Base-by-base conservation (phyloP, 73 alveolate genomes). In the Symbiodinium pilosum region DNA sequence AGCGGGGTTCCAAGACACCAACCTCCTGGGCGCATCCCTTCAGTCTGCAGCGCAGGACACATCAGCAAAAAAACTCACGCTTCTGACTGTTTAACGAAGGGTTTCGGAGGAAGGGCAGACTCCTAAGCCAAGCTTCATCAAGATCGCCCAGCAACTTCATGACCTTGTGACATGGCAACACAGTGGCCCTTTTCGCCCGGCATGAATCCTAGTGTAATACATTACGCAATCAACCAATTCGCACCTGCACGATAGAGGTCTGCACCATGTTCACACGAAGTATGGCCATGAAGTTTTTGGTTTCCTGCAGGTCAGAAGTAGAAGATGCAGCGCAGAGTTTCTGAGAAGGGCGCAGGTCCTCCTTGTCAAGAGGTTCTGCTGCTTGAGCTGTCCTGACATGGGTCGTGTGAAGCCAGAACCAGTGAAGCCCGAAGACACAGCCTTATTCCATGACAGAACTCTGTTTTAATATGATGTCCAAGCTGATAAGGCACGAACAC, bases 261-360 rank as follows among this genome's bases (percentile, higher is more conserved):
- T 91, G 97, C 36, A 86, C 81, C 97, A 91, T 91, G 88, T 91
- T 86, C 24, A 91, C 88, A 16, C 52, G 77, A 40, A 91, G 54
- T 2, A 24, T 30, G 18, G 89, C 97, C 2, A 43, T 30, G 39
- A 91, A 43, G 26, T 91, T 12, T 28, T 38, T 34, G 81, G 81
- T 38, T 64, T 64, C 81, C 81, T 64, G 81, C 81, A 28, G 32
- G 20, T 54, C 28, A 54, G 1, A 54, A n/a, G n/a, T n/a, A n/a
- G n/a, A n/a, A n/a, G n/a, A n/a, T n/a, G n/a, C n/a, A n/a, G n/a
- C n/a, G n/a, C n/a, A n/a, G n/a, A n/a, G n/a, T n/a, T n/a, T n/a
- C n/a, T n/a, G n/a, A n/a, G n/a, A n/a, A n/a, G n/a, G n/a, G n/a
- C n/a, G n/a, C 47, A n/a, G 9, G 41, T 91, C 97, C 40, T 91